Evolutionary conservation across 805 yeast genomes (phyloP).

Genomic region (Starmerella gropengiesseri): DNA sequence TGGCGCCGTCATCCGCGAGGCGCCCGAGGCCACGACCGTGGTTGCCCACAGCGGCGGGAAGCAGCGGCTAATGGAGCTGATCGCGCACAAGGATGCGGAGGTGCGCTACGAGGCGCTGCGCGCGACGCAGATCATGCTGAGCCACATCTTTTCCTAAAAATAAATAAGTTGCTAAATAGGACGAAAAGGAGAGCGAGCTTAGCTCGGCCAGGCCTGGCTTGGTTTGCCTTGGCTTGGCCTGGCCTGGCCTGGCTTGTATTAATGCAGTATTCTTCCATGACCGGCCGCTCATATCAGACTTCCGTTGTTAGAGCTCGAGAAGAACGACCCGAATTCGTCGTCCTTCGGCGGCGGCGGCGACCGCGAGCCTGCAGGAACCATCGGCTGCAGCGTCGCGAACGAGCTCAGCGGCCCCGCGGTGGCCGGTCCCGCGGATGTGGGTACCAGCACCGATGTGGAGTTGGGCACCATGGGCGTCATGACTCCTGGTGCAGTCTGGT

Average conservation of each 20-base stretch:
- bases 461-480: slow-evolving; percentile 1
- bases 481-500: background rate
- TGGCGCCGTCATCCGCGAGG: slow-evolving; percentile 46
- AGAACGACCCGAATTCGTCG: slow-evolving; percentile 10
- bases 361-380: background rate
- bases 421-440: background rate
- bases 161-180: background rate
- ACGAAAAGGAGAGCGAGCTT: background rate
- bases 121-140: slow-evolving; percentile 88
- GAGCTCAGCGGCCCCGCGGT: background rate
- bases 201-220: too few relatives aligned
- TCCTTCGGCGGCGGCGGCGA: background rate
- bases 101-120: slow-evolving; percentile 91
- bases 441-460: background rate
- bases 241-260: too few relatives aligned
- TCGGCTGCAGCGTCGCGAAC: slow-evolving; percentile 12
- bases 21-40: slow-evolving; percentile 50
- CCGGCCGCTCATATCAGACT: slow-evolving; percentile 3
- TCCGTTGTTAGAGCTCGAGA: slow-evolving; percentile 2
- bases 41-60: slow-evolving; percentile 53
- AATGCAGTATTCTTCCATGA: too few relatives aligned
- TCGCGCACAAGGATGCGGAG: slow-evolving; percentile 70
- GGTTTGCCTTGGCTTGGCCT: too few relatives aligned
- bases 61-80: slow-evolving; percentile 69
- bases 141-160: slow-evolving; percentile 48